A percentile compares a stretch with the other conserved stretches of the same genome.
Conservation (phyloP, 2,329 filamentous ascomycete species). For the Colletotrichum sp. region DNA sequence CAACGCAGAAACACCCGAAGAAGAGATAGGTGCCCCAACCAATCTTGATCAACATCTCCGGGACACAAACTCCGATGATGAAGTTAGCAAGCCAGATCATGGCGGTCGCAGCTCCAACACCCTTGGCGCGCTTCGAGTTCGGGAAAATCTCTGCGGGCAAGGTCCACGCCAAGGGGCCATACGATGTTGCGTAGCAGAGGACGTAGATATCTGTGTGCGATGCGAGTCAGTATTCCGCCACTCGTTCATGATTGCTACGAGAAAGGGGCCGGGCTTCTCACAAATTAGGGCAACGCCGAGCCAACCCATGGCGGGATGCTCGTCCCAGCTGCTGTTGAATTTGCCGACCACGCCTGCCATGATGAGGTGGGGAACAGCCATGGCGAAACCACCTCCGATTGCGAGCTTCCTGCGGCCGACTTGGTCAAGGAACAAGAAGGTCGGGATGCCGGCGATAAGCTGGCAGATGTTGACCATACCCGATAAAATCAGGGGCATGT, state of each 20-base stretch:
- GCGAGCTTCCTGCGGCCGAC: conserved; percentile 32
- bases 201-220: conserved; percentile 29
- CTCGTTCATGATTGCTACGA: neutral
- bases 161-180: conserved; percentile 38
- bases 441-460: conserved; percentile 31
- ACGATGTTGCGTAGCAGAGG: conserved; percentile 35
- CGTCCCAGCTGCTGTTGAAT: neutral
- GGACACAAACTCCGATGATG: conserved; percentile 55
- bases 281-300: neutral
- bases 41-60: conserved; percentile 56
- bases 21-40: conserved; percentile 55
- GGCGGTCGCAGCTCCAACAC: conserved; percentile 36
- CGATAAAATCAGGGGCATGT: conserved; percentile 34
- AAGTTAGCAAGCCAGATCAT: conserved; percentile 41
- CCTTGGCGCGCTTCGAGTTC: conserved; percentile 37
- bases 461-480: conserved; percentile 40
- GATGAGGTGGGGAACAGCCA: conserved; percentile 20
- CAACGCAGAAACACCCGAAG: conserved; percentile 57
- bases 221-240: neutral
- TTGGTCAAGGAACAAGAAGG: conserved; percentile 33
- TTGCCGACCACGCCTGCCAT: neutral
- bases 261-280: neutral
- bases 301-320: neutral
- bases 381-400: conserved; percentile 33
- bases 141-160: conserved; percentile 41